phyloP scores from a whole-genome alignment of 2,329 filamentous ascomycete species.

The Penicillium corylophilum region DNA sequence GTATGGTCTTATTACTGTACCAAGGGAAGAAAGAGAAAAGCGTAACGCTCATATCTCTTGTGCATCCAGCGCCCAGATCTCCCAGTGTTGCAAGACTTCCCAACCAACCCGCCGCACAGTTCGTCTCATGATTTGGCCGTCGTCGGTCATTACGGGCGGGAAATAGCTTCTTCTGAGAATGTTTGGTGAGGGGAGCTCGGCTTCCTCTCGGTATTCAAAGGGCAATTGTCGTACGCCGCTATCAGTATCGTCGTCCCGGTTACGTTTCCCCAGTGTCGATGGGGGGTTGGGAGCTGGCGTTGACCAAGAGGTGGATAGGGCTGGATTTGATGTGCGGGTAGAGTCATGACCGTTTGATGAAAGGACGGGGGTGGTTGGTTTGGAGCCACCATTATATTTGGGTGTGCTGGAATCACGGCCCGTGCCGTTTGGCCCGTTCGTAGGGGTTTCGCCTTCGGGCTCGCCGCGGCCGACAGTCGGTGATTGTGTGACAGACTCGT shows the following conservation, averaged over 20 bases:
- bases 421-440: not conserved
- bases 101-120: conserved; percentile 38
- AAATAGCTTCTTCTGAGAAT: conserved; percentile 9
- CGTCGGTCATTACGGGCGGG: conserved; percentile 12
- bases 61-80: conserved; percentile 45
- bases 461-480: conserved; percentile 3
- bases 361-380: not conserved
- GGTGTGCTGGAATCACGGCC: not conserved
- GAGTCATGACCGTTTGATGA: not conserved
- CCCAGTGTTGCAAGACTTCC: conserved; percentile 44
- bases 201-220: not conserved
- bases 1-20: no score
- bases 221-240: not conserved
- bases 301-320: not conserved
- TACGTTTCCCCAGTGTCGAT: conserved; percentile 29
- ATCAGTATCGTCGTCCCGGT: conserved; percentile 20
- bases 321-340: not conserved
- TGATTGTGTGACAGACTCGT: conserved; percentile 14
- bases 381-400: not conserved
- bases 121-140: conserved; percentile 32
- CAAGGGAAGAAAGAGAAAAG: not conserved
- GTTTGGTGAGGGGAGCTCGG: not conserved
- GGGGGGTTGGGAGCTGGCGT: not conserved
- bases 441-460: not conserved
- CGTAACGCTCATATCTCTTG: conserved; percentile 29